Base-by-base conservation (phyloP, 2,329 filamentous ascomycete genomes). In the Penicillium sp. region DNA sequence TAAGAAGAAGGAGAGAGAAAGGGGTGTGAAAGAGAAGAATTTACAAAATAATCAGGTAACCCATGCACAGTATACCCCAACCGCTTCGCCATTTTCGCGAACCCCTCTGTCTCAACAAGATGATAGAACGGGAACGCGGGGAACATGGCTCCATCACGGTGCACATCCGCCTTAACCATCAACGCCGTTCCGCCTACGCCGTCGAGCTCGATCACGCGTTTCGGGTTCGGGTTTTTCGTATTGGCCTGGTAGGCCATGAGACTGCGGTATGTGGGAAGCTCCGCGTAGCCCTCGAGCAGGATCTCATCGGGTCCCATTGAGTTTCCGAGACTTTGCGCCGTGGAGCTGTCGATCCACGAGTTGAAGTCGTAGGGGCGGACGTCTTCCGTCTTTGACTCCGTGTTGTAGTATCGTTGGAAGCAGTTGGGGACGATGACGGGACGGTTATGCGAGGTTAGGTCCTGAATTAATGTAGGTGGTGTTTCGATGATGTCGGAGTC, bases 91-190 rank as follows among this genome's bases (percentile, higher is more conserved):
- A 99, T 99, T 81, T 94, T 97, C 19, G 95, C 93, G 73, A 99
- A 99, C 0, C 95, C 95, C 74, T 99, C 95, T 0, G 95, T 98
- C 83, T 99, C 95, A 64, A 99, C 96, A 64, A 99, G 84, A 78
- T 99, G 91, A 75, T 97, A 98, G 75, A 99, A 99, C 3, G 94
- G 81, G 75, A 99, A 99, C 0, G 95, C 87, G 19, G 95, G 95
- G 81, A 99, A 99, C 94, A 98, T 99, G 75, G 95, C 94, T 21
- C 95, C 95, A 73, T 99, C 95, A 29, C 95, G 88, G 76, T 99
- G 95, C 26, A 99, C 95, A 63, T 98, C 93, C 1, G 93, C 95
- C 82, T 97, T 97, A 63, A 99, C 95, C 72, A 99, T 82, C 66
- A 99, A 82, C 1, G 93, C 91, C 1, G 94, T 96, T 41, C 95